Evolutionary conservation across 2,329 filamentous ascomycete genomes (phyloP).

Genomic region (Aspergillus spinulosporus): DNA sequence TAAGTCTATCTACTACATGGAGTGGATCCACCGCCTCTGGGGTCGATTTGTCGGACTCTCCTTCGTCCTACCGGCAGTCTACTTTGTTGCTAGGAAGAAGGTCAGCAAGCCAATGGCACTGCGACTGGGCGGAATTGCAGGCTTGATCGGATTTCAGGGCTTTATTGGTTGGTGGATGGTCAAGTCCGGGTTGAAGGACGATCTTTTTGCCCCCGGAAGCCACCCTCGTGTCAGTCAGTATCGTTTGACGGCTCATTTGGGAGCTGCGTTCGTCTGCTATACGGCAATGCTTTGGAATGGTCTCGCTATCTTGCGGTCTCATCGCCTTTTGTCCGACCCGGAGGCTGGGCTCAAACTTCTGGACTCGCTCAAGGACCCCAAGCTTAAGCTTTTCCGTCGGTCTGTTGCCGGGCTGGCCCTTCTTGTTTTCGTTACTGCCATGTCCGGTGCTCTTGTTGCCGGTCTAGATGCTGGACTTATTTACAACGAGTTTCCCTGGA

Average conservation of each 20-base stretch:
- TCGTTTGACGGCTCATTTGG: slow-evolving; percentile 83
- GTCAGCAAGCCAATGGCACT: slow-evolving; percentile 78
- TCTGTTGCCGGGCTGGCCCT: slow-evolving; percentile 68
- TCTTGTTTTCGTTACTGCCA: slow-evolving; percentile 83
- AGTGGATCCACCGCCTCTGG: slow-evolving; percentile 96
- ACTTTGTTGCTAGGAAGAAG: slow-evolving; percentile 78
- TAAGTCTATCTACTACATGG: slow-evolving; percentile 99
- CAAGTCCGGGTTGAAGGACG: slow-evolving; percentile 90
- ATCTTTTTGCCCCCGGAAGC: slow-evolving; percentile 85
- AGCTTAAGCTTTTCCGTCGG: slow-evolving; percentile 71
- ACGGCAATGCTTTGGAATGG: slow-evolving; percentile 91
- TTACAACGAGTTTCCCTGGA: slow-evolving; percentile 97
- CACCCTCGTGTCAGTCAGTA: slow-evolving; percentile 95
- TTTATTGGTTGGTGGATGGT: slow-evolving; percentile 99
- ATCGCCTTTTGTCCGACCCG: slow-evolving; percentile 68
- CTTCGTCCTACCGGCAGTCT: slow-evolving; percentile 83
- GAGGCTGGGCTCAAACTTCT: slow-evolving; percentile 62
- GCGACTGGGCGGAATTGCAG: slow-evolving; percentile 78
- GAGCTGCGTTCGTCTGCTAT: slow-evolving; percentile 89
- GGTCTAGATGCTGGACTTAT: slow-evolving; percentile 95
- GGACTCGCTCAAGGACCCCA: slow-evolving; percentile 63
- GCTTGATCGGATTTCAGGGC: slow-evolving; percentile 90
- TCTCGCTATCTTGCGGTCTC: slow-evolving; percentile 76
- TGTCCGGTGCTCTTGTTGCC: slow-evolving; percentile 91
- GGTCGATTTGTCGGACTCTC: slow-evolving; percentile 86